phyloP scores from a whole-genome alignment of 345 rosid genomes.

The Linum tenue region DNA sequence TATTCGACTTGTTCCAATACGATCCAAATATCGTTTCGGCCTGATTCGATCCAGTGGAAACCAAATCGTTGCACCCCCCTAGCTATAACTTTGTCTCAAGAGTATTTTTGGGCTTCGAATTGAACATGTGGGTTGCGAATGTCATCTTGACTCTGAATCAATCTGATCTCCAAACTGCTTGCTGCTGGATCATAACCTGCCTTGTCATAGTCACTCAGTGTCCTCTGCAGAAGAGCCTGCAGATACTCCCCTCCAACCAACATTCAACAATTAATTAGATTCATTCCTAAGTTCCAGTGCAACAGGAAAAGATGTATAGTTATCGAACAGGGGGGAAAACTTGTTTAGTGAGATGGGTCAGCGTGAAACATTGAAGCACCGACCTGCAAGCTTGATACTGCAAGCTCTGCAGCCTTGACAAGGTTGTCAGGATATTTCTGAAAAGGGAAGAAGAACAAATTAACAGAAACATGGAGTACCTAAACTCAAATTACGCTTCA shows the following conservation, averaged over 20 bases:
- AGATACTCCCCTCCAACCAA: conserved; percentile 2
- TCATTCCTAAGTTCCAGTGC: neutral
- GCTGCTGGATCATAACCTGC: conserved; percentile 54
- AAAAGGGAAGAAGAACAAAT: conserved; percentile 5
- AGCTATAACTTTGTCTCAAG: neutral
- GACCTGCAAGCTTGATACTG: conserved; percentile 97
- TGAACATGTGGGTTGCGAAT: conserved; percentile 60
- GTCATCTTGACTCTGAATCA: conserved; percentile 89
- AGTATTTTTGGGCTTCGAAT: conserved; percentile 47
- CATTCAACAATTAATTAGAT: neutral
- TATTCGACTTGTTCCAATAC: no score
- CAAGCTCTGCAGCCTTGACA: conserved; percentile 81
- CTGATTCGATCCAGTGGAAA: no score
- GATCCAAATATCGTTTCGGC: no score
- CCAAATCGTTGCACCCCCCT: no score
- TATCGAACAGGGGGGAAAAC: neutral
- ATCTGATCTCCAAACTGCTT: conserved; percentile 86
- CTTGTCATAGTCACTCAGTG: conserved; percentile 51
- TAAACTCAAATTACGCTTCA: neutral
- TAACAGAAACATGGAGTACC: neutral
- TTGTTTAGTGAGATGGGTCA: neutral
- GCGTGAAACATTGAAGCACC: neutral
- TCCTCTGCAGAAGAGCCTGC: conserved; percentile 74
- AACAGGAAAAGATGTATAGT: neutral
- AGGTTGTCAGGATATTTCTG: conserved; percentile 90